These are phyloP conservation scores for Fusarium pseudonygamai DNA, from an alignment of 2,329 filamentous ascomycete species.

Conservation along the genomic window DNA sequence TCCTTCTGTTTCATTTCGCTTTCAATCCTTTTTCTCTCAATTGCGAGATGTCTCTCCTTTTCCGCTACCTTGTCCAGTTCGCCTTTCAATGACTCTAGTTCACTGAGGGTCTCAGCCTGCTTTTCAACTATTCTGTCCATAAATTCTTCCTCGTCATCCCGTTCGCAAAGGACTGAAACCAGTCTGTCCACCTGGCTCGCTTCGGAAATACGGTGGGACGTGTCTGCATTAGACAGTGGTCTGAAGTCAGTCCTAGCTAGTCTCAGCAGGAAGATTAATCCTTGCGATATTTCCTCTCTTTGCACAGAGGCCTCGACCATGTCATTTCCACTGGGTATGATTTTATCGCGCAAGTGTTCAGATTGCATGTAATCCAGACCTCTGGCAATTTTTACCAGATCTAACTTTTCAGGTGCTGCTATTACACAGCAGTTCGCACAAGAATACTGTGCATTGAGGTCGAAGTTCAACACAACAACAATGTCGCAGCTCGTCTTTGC, in stretches of 20 bases:
- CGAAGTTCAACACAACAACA: neutral
- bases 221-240: rapidly evolving
- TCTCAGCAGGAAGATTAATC: neutral
- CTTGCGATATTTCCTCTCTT: neutral
- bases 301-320: neutral
- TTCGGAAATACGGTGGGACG: neutral
- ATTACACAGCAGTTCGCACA: neutral
- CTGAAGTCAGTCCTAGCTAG: neutral
- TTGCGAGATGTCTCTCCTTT: neutral
- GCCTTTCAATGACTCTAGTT: rapidly evolving
- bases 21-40: neutral
- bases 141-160: rapidly evolving
- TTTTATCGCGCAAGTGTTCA: rapidly evolving
- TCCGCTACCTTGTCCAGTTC: neutral
- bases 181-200: rapidly evolving
- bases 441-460: neutral
- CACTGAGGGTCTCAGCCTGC: too few relatives aligned
- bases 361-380: neutral
- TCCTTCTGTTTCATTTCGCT: rapidly evolving
- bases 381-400: rapidly evolving
- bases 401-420: rapidly evolving
- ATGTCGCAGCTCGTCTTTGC: neutral
- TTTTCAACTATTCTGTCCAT: rapidly evolving
- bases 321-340: neutral
- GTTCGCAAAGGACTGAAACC: neutral